Base-by-base conservation (phyloP, 2,329 filamentous ascomycete genomes). In the Aspergillus brasiliensis region DNA sequence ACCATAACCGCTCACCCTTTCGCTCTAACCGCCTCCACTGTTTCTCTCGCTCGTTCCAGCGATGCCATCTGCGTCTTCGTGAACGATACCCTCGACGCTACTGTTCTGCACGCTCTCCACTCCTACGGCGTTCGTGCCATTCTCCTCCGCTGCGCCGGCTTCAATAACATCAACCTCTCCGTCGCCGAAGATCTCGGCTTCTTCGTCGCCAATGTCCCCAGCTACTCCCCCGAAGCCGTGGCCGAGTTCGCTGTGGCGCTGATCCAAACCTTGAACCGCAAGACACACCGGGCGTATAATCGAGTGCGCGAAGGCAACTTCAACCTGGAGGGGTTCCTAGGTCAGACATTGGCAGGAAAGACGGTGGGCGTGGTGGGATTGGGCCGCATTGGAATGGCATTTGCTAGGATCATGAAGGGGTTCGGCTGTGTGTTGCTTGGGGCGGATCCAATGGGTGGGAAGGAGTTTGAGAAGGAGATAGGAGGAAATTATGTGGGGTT, bases 231-330 rank as follows among this genome's bases (percentile, higher is more conserved):
- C 60, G 85, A 90, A 72, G 85, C 87, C 2, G 88, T 90, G 2
- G 87, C 87, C 64, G 88, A 90, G 78, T 90, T 89, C 68, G 83
- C 86, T 42, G 82, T 90, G n/a, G 85, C 86, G 1, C 78, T 90
- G 61, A 79, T 89, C 56, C 86, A 88, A 77, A 88, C 87, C 1
- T 79, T 90, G 46, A 88, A 89, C 71, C 85, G 88, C 46, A 85
- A 87, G 69, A 89, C 85, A 13, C 88, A 90, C 71, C 84, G 86
- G 21, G 86, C 87, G 3, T 89, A 88, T 74, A 88, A 87, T 71
- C 84, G 88, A 25, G 87, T 88, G 19, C 84, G 87, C 46, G 86
- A 90, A 72, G 86, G 84, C 52, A 90, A 90, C 72, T 90, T 90
- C 70, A 83, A 81, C 47, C 82, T 90, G 31, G 82, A 88, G 62